Conservation (phyloP, 2,329 filamentous ascomycete species). For the Ophiostoma populinum region DNA sequence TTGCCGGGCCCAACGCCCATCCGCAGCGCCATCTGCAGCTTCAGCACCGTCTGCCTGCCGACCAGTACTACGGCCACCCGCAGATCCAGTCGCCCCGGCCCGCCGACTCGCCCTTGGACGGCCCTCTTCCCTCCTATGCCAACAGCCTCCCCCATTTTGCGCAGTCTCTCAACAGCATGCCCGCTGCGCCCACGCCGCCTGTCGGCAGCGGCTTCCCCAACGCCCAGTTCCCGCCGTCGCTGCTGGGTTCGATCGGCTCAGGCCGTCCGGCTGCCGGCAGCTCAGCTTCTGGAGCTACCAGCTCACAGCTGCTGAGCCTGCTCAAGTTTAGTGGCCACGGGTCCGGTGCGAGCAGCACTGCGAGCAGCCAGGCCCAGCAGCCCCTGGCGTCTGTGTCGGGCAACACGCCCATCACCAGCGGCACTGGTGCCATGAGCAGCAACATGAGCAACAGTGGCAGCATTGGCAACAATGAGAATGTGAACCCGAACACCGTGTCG, state of each 20-base stretch:
- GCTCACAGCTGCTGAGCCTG: constrained; percentile 33
- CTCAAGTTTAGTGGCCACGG: constrained; percentile 39
- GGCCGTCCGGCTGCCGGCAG: constrained; percentile 17
- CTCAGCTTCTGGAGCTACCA: constrained; percentile 4
- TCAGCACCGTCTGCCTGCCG: constrained; percentile 9
- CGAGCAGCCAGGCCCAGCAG: background rate
- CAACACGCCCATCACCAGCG: too few relatives aligned
- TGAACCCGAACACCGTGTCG: constrained; percentile 3
- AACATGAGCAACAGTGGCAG: constrained; percentile 1
- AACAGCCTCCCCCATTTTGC: constrained; percentile 5
- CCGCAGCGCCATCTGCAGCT: background rate
- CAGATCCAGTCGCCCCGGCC: constrained; percentile 6
- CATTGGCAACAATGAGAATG: constrained; percentile 1
- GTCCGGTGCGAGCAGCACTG: constrained; percentile 13
- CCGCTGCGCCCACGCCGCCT: constrained; percentile 30
- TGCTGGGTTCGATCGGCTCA: constrained; percentile 34
- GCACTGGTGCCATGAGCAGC: background rate
- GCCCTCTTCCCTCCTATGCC: constrained; percentile 8
- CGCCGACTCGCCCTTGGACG: constrained; percentile 14
- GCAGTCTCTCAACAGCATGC: constrained; percentile 15
- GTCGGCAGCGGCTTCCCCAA: constrained; percentile 20
- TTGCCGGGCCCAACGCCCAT: constrained; percentile 1
- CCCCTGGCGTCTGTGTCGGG: background rate
- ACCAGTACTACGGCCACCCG: constrained; percentile 14
- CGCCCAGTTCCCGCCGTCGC: constrained; percentile 22